These are phyloP conservation scores for Puya raimondii DNA, from an alignment of 176 grass and related monocot genomes.

Conservation along the genomic window DNA sequence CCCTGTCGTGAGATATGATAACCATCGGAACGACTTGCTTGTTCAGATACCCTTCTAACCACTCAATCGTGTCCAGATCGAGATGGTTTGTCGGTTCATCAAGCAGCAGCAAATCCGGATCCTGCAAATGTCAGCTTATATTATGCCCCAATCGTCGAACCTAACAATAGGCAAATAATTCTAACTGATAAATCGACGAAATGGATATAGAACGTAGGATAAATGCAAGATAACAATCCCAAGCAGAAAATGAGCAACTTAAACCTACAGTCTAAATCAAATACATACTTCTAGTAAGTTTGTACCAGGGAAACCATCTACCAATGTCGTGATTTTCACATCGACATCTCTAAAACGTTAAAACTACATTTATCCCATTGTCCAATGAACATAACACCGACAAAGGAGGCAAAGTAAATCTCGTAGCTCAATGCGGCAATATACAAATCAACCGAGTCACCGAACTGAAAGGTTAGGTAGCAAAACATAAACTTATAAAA, in stretches of 20 bases:
- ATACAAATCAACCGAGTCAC: no score
- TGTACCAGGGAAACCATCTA: neutral
- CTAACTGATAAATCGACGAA: no score
- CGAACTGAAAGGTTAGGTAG: no score
- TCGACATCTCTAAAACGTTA: neutral
- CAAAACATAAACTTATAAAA: no score
- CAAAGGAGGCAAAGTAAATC: no score
- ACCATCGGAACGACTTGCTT: conserved; percentile 92
- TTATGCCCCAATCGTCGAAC: neutral
- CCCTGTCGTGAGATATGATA: conserved; percentile 95
- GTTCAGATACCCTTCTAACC: conserved; percentile 79
- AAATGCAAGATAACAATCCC: no score
- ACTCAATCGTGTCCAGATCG: conserved; percentile 92
- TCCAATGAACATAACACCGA: no score
- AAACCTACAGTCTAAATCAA: neutral
- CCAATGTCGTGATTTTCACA: neutral
- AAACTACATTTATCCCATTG: no score
- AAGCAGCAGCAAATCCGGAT: conserved; percentile 90
- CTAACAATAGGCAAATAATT: no score
- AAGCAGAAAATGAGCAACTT: no score
- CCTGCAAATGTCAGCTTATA: conserved; percentile 32
- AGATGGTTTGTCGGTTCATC: conserved; percentile 98
- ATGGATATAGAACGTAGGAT: no score
- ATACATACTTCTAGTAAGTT: neutral
- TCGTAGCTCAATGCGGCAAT: no score